Evolutionary conservation across 345 rosid genomes (phyloP), one percentile per base, ranked within the genome.

Genomic region (Turritis glabra): DNA sequence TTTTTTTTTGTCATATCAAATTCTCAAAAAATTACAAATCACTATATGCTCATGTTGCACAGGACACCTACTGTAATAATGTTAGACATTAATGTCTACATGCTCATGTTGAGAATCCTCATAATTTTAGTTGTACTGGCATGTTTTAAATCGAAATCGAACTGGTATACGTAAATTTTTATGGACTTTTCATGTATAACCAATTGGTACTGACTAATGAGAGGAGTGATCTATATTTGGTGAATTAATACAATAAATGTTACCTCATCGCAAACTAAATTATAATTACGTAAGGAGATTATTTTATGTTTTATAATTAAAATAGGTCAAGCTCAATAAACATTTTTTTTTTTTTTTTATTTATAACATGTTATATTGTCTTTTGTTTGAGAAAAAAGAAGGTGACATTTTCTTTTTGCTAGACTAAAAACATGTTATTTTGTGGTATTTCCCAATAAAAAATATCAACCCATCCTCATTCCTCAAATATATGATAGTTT

Each of bases 1-100:
- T 52, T 19, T 72, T 37, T n/a, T 52, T 19, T 72, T 40, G 17
- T 15, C 69, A 52, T 40, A 38, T 51, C 29, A 50, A 52, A 46
- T 63, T 29, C 26, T 41, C 23, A 19, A 38, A 41, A 22, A 8
- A 1, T 12, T 4, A 69, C n/a, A 26, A 41, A 27, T 40, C 8
- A 48, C 48, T 64, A 18, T 26, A 60, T 23, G 33, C 5, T 15
- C 44, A 64, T 30, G 46, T 30, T 48, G 14, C 70, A 48, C 15
- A 50, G 9, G 6, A 18, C 33, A 46, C 53, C 3, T 23, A 41
- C 13, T 25, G 67, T 19, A n/a, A 62, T 44, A 18, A 17, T 56
- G 60, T 58, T 19, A 35, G 27, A 15, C 37, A 8, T n/a, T 15
- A 23, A 21, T 41, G 52, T 22, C 17, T 41, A 15, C 22, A n/a